phyloP scores from a whole-genome alignment of 2,329 filamentous ascomycete species.

The Talaromyces amestolkiae region DNA sequence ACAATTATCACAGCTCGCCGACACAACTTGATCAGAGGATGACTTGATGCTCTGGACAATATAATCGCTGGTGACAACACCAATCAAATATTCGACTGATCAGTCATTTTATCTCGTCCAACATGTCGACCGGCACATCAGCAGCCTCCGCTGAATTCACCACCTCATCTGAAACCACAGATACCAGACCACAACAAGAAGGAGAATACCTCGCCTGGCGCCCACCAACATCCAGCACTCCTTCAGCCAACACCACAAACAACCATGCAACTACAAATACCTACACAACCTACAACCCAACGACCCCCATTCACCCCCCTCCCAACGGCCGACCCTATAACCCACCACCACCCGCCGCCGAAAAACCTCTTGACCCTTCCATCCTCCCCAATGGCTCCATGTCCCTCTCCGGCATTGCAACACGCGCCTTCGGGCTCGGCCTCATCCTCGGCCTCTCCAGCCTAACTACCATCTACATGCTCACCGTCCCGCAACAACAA shows the following conservation, averaged over 20 bases:
- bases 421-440: slow-evolving; percentile 46
- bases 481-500: slow-evolving; percentile 18
- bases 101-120: not conserved
- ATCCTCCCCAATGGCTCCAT: slow-evolving; percentile 40
- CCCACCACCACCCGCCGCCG: not conserved
- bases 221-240: not conserved
- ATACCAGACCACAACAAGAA: not conserved
- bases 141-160: not conserved
- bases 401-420: slow-evolving; percentile 46
- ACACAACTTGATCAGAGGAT: not conserved
- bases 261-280: not conserved
- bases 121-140: slow-evolving; percentile 6
- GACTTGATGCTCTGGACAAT: not conserved
- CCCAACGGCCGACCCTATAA: not conserved
- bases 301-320: not conserved
- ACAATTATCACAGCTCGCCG: not conserved
- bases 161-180: not conserved
- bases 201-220: slow-evolving; percentile 15
- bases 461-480: slow-evolving; percentile 30
- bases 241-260: not conserved
- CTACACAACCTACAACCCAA: not conserved
- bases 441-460: slow-evolving; percentile 38
- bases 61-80: too few species aligned
- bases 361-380: slow-evolving; percentile 26
- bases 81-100: too few species aligned